These are phyloP conservation scores for Alloascoidea africana DNA, from an alignment of 805 yeast species.

Conservation along the genomic window DNA sequence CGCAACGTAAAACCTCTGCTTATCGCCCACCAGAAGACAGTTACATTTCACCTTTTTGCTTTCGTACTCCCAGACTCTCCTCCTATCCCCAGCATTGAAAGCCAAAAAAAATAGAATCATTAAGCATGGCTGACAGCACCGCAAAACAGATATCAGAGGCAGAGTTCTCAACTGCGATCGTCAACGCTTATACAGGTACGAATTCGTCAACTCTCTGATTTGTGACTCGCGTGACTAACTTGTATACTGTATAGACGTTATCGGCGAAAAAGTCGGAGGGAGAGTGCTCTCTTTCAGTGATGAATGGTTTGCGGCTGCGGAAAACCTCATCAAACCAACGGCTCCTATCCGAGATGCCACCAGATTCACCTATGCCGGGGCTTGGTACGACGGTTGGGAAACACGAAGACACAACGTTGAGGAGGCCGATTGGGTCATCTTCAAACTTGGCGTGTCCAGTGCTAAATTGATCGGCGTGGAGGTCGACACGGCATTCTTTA, in stretches of 20 bases:
- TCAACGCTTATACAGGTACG: neutral
- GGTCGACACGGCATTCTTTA: slow-evolving; percentile 86
- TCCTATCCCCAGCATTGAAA: no score
- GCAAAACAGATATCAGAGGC: no score
- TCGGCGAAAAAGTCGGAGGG: slow-evolving; percentile 79
- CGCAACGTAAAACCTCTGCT: no score
- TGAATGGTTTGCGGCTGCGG: slow-evolving; percentile 94
- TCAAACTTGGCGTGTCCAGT: slow-evolving; percentile 70
- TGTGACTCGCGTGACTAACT: neutral
- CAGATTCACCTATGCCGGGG: slow-evolving; percentile 70
- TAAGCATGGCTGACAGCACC: no score
- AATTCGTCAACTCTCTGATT: neutral
- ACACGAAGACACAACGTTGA: slow-evolving; percentile 84
- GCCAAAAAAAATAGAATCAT: no score
- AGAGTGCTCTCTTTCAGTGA: slow-evolving; percentile 54
- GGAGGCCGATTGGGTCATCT: slow-evolving; percentile 77
- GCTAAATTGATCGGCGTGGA: slow-evolving; percentile 76
- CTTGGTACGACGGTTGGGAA: slow-evolving; percentile 99
- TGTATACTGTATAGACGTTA: slow-evolving; percentile 36
- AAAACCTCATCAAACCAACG: slow-evolving; percentile 66
- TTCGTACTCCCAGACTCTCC: no score
- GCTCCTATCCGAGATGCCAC: slow-evolving; percentile 75
- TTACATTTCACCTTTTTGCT: no score
- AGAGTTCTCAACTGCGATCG: neutral
- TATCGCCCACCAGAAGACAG: no score